Percentiles rank a stretch among this genome's conserved stretches.
phyloP scores from a whole-genome alignment of 371 early-diverging fungal species.

The Rhizopus microsporus region DNA sequence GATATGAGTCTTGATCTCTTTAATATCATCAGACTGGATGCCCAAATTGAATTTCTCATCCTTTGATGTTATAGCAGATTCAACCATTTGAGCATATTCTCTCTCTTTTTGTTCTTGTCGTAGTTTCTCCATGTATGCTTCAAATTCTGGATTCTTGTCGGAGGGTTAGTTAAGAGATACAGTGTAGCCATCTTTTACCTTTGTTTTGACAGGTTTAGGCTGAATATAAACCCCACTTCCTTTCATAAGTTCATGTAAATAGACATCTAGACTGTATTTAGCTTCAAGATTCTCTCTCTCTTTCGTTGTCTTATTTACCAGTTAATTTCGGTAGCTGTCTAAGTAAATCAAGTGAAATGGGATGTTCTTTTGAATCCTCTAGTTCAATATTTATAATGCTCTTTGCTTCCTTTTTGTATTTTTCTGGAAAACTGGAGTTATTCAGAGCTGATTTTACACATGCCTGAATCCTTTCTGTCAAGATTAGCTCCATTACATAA shows the following conservation, averaged over 20 bases:
- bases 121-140: conserved; percentile 35
- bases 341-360: conserved; percentile 30
- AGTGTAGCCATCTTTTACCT: conserved; percentile 14
- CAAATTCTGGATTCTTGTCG: conserved; percentile 33
- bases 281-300: neutral
- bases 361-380: conserved; percentile 10
- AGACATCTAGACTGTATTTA: conserved; percentile 9
- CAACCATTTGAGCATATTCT: conserved; percentile 39
- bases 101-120: conserved; percentile 31
- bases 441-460: conserved; percentile 16
- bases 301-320: conserved; percentile 1
- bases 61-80: conserved; percentile 31
- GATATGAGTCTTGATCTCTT: conserved; percentile 51
- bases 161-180: neutral
- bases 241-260: conserved; percentile 40
- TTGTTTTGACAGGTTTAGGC: conserved; percentile 28
- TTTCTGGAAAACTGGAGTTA: conserved; percentile 10
- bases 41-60: conserved; percentile 34
- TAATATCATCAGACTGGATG: conserved; percentile 46
- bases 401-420: conserved; percentile 28
- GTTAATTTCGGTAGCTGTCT: conserved; percentile 11
- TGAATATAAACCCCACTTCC: conserved; percentile 32
- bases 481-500: conserved; percentile 26
- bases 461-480: conserved; percentile 31
- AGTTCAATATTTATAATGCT: conserved; percentile 12